A percentile compares a stretch with the other conserved stretches of the same genome.
Conservation (phyloP, 1,284 basidiomycete genomes). For the Fomitopsis pinicola region DNA sequence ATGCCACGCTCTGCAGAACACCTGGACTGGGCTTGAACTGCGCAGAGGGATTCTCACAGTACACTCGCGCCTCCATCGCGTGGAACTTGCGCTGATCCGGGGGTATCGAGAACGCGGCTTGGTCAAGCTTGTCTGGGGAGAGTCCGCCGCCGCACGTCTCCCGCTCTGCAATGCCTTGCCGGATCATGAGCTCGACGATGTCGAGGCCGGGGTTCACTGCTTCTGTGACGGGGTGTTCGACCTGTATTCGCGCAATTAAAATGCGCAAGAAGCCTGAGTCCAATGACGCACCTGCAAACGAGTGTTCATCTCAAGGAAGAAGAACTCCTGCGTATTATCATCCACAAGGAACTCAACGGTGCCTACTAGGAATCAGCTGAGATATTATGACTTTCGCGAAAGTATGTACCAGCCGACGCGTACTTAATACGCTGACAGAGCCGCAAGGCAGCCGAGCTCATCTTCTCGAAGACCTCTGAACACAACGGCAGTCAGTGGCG, state of each 20-base stretch:
- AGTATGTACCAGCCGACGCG: constrained; percentile 47
- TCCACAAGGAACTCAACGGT: constrained; percentile 71
- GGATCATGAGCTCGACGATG: constrained; percentile 64
- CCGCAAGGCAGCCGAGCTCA: constrained; percentile 50
- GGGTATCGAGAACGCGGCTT: constrained; percentile 26
- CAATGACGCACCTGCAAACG: constrained; percentile 48
- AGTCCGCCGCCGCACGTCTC: constrained; percentile 15
- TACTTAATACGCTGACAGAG: constrained; percentile 51
- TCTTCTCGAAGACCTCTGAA: constrained; percentile 38
- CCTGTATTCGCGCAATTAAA: constrained; percentile 29
- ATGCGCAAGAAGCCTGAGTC: background rate
- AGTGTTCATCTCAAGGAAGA: constrained; percentile 76
- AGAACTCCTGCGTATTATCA: constrained; percentile 49
- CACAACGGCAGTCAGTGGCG: background rate
- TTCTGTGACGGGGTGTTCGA: constrained; percentile 72
- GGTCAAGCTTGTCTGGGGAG: constrained; percentile 27
- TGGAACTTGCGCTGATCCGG: constrained; percentile 24
- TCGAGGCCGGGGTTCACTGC: constrained; percentile 53
- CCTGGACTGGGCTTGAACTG: constrained; percentile 62
- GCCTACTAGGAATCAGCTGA: constrained; percentile 32
- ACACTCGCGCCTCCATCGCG: constrained; percentile 64
- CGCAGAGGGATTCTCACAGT: constrained; percentile 61
- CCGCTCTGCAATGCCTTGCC: constrained; percentile 41
- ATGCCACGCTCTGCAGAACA: constrained; percentile 50
- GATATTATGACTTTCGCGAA: background rate